Evolutionary conservation across 2,329 filamentous ascomycete species (phyloP), one percentile per base, ranked within the genome.

Genomic region (Penicillium sp.): DNA sequence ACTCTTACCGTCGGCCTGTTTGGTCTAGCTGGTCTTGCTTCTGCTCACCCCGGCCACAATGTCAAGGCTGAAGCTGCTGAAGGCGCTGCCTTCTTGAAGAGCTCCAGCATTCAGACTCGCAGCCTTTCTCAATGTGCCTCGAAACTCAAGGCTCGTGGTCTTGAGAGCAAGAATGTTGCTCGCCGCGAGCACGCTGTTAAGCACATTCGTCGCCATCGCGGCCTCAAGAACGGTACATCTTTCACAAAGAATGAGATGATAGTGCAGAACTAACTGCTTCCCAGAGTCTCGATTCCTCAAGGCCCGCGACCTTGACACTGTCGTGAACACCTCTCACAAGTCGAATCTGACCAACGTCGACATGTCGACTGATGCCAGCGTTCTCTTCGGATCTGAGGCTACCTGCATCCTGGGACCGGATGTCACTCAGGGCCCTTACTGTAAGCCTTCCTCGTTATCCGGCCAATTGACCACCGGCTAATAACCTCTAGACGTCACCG

Each of bases 391-490:
- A 13, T 71, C 69, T 8, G 67, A 70, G 65, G 43, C 73, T 61
- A 57, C 78, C 19, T 84, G 82, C 59, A 71, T 83, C 26, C 71
- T 84, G 27, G 79, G 75, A n/a, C 81, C 81, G 0, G 82, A 84
- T 65, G 78, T 79, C 21, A 83, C 78, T 3, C 74, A 83, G 65
- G 82, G 82, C 0, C 82, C 82, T 21, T 85, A 84, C 72, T 85
- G 69, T 72, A 27, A 24, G 68, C 49, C 2, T 13, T 24, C 11
- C 7, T n/a, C 16, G 1, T 3, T 0, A 49, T 26, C 3, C 24
- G 7, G 10, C 11, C 1, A 7, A 26, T 33, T 10, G 6, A 16
- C 2, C 1, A 9, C 9, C 8, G 8, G 9, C 49, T 52, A 33
- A 52, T 19, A 13, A 8, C 4, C 1, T 21, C 3, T 16, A 72